Evolutionary conservation across 768 basidiomycete genomes (phyloP).

Genomic region (Psilocybe subaeruginosa): DNA sequence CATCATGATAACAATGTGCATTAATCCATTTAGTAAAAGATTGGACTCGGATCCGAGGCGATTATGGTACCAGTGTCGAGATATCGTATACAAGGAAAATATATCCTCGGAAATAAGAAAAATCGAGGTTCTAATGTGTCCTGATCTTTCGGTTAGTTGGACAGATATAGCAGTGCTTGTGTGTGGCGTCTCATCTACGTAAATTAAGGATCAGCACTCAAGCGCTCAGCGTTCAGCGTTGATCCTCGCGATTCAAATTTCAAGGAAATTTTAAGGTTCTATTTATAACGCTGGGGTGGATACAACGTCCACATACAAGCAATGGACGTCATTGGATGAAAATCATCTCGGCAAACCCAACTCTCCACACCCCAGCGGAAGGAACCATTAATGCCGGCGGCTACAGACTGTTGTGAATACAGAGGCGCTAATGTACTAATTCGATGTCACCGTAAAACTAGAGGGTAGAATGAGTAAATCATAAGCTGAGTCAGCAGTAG

Average conservation of each 20-base stretch:
- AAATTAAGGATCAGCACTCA: not conserved
- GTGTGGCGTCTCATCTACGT: not conserved
- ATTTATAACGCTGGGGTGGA: not conserved
- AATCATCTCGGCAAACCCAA: no score
- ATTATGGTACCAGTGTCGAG: not conserved
- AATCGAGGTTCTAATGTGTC: no score
- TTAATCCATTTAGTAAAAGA: not conserved
- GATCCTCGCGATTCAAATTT: not conserved
- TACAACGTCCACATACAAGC: no score
- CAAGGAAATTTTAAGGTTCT: not conserved
- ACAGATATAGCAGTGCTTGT: not conserved
- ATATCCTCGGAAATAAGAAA: not conserved
- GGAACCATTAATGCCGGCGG: no score
- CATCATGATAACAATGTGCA: not conserved
- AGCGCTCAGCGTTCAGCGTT: not conserved
- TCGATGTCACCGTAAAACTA: no score
- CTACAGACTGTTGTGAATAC: no score
- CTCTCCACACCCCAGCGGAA: no score
- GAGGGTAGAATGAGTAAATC: no score
- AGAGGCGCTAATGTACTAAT: no score
- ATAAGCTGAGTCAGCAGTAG: no score
- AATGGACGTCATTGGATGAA: no score
- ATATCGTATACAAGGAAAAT: not conserved
- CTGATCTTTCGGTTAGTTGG: no score
- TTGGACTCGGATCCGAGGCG: not conserved